Conservation (phyloP, 352 stramenopile species). For the Phytophthora citricola region DNA sequence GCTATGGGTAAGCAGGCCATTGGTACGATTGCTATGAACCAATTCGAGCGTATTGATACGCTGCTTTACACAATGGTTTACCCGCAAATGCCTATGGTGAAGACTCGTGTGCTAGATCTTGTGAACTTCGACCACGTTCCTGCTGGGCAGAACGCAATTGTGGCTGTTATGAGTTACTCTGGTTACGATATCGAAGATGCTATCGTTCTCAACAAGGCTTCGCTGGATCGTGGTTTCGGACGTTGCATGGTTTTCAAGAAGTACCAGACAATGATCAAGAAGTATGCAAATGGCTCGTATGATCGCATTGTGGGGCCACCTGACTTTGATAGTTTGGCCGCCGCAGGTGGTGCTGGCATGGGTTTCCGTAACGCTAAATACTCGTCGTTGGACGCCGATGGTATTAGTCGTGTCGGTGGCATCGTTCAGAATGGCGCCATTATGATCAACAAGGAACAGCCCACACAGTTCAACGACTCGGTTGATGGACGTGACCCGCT, state of each 20-base stretch:
- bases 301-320: conserved; percentile 95
- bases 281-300: conserved; percentile 97
- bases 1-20: conserved; percentile 99
- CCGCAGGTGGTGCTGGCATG: conserved; percentile 50
- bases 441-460: conserved; percentile 99
- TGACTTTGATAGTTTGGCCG: conserved; percentile 86
- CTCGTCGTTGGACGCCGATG: conserved; percentile 96
- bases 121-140: conserved; percentile 99
- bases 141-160: conserved; percentile 98
- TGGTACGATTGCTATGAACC: conserved; percentile 98
- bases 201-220: conserved; percentile 99
- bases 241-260: conserved; percentile 99
- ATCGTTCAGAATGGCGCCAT: conserved; percentile 94
- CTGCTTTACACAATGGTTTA: conserved; percentile 99
- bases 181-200: conserved; percentile 99
- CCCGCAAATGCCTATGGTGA: conserved; percentile 99
- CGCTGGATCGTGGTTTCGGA: conserved; percentile 97
- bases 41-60: conserved; percentile 99
- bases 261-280: conserved; percentile 97
- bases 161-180: conserved; percentile 99
- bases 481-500: conserved; percentile 78
- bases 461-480: conserved; percentile 93
- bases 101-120: conserved; percentile 97
- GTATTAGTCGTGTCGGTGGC: conserved; percentile 91
- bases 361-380: conserved; percentile 92